Base-by-base conservation (phyloP, 768 basidiomycete species). In the Tephrocybe sp. region DNA sequence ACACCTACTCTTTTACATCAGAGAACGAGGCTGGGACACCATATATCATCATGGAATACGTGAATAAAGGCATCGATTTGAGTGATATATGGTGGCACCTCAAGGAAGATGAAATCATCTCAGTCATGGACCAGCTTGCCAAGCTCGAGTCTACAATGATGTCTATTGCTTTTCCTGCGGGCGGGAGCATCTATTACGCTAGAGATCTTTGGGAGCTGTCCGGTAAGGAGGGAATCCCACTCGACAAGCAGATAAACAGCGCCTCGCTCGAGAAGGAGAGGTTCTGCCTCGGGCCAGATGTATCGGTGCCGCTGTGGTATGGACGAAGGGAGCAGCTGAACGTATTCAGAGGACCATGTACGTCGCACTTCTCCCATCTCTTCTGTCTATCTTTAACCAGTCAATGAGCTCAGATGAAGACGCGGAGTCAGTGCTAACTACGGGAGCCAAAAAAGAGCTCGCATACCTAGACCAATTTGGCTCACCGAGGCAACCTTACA, bases 141-240 rank as follows among this genome's bases (percentile, higher is more conserved):
- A 36, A 73, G 49, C 46, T 75, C 49, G 74, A 76, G 63, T 62
- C 69, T 2, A 48, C 9, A 1, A 69, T 75, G 64, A 73, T 75
- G 73, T 70, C 68, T 19, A 62, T 70, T 22, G 7, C 67, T 39
- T 73, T 74, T 55, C 73, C 73, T 1, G 73, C 70, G 60, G 68
- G 73, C 45, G 72, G 75, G 54, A 72, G 71, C 62, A 61, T 75
- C 4, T 75, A 36, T 58, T 75, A 64, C 45, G 40, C 66, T 29
- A 27, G 61, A 37, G 70, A 77, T 61, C 42, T 75, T 61, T 57
- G 68, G 65, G 61, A 68, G 53, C 54, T 63, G 22, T 53, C 64
- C n/a, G 58, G 57, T 30, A 29, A 29, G 6, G 27, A 29, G 11
- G 27, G 27, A 5, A 29, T 29, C 11, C 5, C 27, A 29, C 27